Percentiles rank a stretch among this genome's conserved stretches.
These are phyloP conservation scores for Sapria himalayana DNA, from an alignment of 345 rosid species.

Conservation along the genomic window DNA sequence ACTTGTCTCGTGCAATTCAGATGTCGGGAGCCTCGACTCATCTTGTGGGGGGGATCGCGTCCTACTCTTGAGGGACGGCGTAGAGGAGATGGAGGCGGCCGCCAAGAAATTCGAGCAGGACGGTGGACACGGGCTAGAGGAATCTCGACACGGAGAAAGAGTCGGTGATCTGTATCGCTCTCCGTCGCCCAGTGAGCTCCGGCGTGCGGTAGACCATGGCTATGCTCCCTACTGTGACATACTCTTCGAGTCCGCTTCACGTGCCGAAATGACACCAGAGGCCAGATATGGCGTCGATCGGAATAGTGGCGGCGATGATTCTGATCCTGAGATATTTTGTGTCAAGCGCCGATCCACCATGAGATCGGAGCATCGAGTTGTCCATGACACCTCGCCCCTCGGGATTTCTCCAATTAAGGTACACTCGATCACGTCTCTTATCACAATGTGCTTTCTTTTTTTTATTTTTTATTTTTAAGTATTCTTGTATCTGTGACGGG, in stretches of 20 bases:
- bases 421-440: conserved; percentile 3
- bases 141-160: conserved; percentile 13
- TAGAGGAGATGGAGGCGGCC: conserved; percentile 58
- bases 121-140: conserved; percentile 19
- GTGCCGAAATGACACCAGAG: conserved; percentile 10
- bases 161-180: conserved; percentile 32
- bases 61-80: conserved; percentile 60
- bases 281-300: conserved; percentile 17
- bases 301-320: conserved; percentile 70
- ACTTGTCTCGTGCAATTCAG: conserved; percentile 26
- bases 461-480: background rate
- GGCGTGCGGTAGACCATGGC: conserved; percentile 22
- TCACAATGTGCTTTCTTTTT: background rate
- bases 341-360: conserved; percentile 72
- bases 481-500: background rate
- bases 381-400: conserved; percentile 16
- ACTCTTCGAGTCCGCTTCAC: conserved; percentile 14
- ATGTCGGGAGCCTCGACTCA: conserved; percentile 31
- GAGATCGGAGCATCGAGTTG: conserved; percentile 39
- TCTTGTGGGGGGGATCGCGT: conserved; percentile 47
- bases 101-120: conserved; percentile 66
- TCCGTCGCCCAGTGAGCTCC: conserved; percentile 22
- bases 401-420: conserved; percentile 48
- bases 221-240: conserved; percentile 56
- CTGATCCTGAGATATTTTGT: conserved; percentile 66